Conservation (phyloP, 176 grass and related monocot species). For the Aegilops umbellulata region DNA sequence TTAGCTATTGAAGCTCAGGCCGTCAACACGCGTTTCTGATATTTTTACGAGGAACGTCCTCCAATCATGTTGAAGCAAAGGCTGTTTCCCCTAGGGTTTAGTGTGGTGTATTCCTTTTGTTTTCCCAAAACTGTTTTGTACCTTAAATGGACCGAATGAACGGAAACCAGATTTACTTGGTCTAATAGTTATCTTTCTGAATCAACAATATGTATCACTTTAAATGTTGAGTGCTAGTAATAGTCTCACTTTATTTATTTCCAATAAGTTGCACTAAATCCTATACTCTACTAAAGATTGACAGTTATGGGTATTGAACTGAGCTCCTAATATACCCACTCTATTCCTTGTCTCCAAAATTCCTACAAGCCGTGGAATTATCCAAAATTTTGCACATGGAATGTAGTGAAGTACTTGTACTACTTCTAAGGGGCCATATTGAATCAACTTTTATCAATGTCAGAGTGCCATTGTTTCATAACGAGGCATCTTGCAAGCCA, state of each 20-base stretch:
- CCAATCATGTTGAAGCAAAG: conserved; percentile 43
- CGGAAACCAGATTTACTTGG: neutral
- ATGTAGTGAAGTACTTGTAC: neutral
- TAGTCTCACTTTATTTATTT: neutral
- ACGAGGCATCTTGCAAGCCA: neutral
- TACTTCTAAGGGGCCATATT: neutral
- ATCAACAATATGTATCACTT: neutral
- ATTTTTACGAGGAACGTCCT: conserved; percentile 74
- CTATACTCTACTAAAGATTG: neutral
- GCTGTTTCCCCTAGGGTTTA: conserved; percentile 46
- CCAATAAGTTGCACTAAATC: neutral
- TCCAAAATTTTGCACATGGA: no score
- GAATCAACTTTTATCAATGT: neutral
- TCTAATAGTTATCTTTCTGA: conserved; percentile 3
- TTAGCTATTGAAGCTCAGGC: conserved; percentile 21
- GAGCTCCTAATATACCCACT: neutral
- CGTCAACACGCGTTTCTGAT: conserved; percentile 39
- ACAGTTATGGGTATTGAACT: neutral
- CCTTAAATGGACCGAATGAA: conserved; percentile 34
- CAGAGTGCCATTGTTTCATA: neutral
- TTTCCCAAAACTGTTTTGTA: conserved; percentile 16
- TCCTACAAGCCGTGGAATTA: no score
- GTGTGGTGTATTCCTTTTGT: conserved; percentile 35
- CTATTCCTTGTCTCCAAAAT: no score
- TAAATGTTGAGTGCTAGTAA: neutral